A percentile compares a stretch with the other conserved stretches of the same genome.
Evolutionary conservation across 139 green algal genomes (phyloP).

Genomic region (Coccomyxa sp.): DNA sequence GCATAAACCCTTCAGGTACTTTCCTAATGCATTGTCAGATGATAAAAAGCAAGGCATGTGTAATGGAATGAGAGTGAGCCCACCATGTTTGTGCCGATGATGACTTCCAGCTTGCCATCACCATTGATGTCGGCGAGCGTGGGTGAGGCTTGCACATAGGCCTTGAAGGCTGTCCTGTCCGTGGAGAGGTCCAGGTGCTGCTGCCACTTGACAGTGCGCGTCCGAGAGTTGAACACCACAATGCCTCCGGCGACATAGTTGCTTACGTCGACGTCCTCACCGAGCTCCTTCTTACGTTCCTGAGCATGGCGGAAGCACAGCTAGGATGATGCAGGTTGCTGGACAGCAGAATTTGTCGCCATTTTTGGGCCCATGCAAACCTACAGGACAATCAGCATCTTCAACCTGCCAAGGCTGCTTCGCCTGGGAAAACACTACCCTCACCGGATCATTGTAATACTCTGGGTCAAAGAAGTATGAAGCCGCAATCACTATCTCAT

Average conservation of each 20-base stretch:
- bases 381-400: background rate
- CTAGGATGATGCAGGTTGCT: background rate
- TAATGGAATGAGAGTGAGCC: no score
- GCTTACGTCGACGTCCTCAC: slow-evolving; percentile 48
- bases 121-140: slow-evolving; percentile 83
- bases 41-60: no score
- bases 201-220: slow-evolving; percentile 68
- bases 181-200: slow-evolving; percentile 94
- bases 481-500: slow-evolving; percentile 88
- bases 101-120: slow-evolving; percentile 84
- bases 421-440: no score
- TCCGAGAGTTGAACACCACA: slow-evolving; percentile 81
- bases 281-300: slow-evolving; percentile 50
- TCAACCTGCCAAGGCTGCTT: background rate
- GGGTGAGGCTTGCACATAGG: slow-evolving; percentile 76
- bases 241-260: slow-evolving; percentile 80
- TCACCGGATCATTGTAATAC: slow-evolving; percentile 75
- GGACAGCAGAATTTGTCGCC: no score
- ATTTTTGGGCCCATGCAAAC: no score
- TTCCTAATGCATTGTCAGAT: no score
- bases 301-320: slow-evolving; percentile 2
- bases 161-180: slow-evolving; percentile 69
- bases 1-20: no score
- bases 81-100: slow-evolving; percentile 82
- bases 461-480: slow-evolving; percentile 90